Conservation (phyloP, 2,329 filamentous ascomycete species). For the Metarhizium robertsii region DNA sequence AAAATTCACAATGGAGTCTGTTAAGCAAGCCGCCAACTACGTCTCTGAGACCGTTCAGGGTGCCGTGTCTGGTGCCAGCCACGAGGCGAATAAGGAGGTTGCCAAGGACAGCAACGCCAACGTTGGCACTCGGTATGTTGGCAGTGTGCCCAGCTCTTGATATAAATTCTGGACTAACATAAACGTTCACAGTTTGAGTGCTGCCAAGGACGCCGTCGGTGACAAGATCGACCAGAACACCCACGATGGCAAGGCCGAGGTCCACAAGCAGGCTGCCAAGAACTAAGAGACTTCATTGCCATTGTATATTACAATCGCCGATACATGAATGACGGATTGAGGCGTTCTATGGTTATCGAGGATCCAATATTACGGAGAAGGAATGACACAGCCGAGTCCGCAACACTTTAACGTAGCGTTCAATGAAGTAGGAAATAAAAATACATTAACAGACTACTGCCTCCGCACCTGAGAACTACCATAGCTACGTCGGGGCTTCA, state of each 20-base stretch:
- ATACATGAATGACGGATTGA: not conserved
- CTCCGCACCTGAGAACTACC: too few relatives aligned
- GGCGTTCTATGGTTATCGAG: not conserved
- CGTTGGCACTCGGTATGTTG: constrained; percentile 42
- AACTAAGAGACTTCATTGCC: constrained; percentile 11
- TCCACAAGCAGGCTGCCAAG: constrained; percentile 29
- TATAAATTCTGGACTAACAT: not conserved
- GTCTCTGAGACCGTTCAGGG: constrained; percentile 57
- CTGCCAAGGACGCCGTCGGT: constrained; percentile 38
- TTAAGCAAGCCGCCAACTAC: constrained; percentile 59
- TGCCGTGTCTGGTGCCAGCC: constrained; percentile 44
- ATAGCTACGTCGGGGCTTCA: too few relatives aligned
- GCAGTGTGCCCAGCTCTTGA: not conserved
- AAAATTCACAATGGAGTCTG: constrained; percentile 36
- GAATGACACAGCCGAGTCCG: not conserved
- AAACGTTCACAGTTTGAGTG: constrained; percentile 24
- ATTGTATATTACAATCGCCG: not conserved
- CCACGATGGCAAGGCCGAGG: constrained; percentile 32
- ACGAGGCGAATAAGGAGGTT: constrained; percentile 62
- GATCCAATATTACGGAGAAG: not conserved
- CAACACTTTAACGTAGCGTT: not conserved
- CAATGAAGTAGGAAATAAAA: not conserved
- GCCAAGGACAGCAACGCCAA: constrained; percentile 52
- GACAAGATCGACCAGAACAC: constrained; percentile 36
- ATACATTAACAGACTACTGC: too few relatives aligned